These are phyloP conservation scores for Trichomonascus vanleenenianus DNA, from an alignment of 805 yeast species.

Conservation along the genomic window DNA sequence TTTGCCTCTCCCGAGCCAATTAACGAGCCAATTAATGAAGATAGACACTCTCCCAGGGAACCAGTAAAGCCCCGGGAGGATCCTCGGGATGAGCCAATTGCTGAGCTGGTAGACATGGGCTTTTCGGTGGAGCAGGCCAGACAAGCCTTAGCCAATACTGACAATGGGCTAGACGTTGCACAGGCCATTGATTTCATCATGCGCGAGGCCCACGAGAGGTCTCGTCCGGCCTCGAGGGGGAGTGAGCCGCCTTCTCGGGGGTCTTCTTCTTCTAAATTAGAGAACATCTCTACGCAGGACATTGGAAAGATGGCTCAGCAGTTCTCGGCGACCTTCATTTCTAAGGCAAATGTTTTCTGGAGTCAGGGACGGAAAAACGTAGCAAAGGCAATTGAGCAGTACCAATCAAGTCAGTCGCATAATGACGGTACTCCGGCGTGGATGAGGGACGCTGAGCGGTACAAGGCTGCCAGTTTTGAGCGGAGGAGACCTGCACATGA, in stretches of 20 bases:
- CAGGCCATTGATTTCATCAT: conserved; percentile 61
- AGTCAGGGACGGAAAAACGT: conserved; percentile 54
- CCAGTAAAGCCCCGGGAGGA: conserved; percentile 8
- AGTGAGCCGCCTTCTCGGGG: conserved; percentile 10
- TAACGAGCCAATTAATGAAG: neutral
- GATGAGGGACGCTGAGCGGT: conserved; percentile 53
- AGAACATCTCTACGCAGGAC: conserved; percentile 17
- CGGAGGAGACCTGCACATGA: neutral
- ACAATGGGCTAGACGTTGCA: conserved; percentile 48
- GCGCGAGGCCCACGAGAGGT: conserved; percentile 45
- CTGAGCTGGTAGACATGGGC: conserved; percentile 75
- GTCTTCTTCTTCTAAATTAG: conserved; percentile 5
- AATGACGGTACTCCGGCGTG: conserved; percentile 53
- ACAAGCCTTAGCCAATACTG: conserved; percentile 47
- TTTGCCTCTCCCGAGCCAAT: neutral
- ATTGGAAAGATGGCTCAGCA: conserved; percentile 40
- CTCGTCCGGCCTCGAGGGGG: conserved; percentile 21
- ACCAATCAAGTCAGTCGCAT: conserved; percentile 33
- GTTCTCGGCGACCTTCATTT: conserved; percentile 46
- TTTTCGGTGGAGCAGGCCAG: conserved; percentile 55
- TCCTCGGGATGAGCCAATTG: conserved; percentile 36
- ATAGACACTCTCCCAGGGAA: neutral
- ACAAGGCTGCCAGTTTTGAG: conserved; percentile 29
- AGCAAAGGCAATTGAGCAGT: conserved; percentile 53
- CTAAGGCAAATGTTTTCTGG: conserved; percentile 52